Base-by-base conservation (phyloP, 2,329 filamentous ascomycete genomes). In the Teratosphaeria destructans region DNA sequence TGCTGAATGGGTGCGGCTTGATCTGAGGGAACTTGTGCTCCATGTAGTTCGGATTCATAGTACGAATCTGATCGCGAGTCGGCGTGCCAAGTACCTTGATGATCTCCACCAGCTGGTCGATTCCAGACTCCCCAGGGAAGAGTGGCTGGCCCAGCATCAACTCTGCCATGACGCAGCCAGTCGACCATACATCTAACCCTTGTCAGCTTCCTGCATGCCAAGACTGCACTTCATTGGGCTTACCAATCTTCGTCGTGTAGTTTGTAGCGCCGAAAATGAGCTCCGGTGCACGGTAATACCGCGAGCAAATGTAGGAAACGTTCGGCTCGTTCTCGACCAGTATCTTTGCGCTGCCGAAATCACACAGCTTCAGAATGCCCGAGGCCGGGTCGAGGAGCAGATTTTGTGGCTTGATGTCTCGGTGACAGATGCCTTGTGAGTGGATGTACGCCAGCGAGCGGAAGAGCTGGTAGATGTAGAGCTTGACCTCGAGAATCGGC, bases 41-140 rank as follows among this genome's bases (percentile, higher is more conserved):
- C 94, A 99, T 99, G 78, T 99, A 99, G 77, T 99, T 99, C 61
- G 94, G 94, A 77, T 99, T 99, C 94, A 99, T 99, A 66, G 94
- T 99, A 68, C 94, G 89, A 71, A 99, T 99, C 77, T 99, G 94
- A 75, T 99, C 94, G 65, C 94, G 85, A 39, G 94, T 97, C 19
- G 94, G 94, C 19, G 94, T 99, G 61, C 94, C 94, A 62, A 99
- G 80, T 57, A 99, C 93, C 79, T 99, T 99, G 82, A 99, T 99
- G 74, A 99, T 99, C 77, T 99, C 94, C 54, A 99, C 94, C 55
- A 99, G 81, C 75, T 99, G 94, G 73, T 99, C 94, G 71, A 99
- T 99, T 65, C 94, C 94, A 55, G 94, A 99, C 77, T 99, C 94
- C 70, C 94, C 94, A 29, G 94, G 94, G 81, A 99, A 99, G 63